phyloP scores from a whole-genome alignment of 176 grass and related monocot species.

The Puccinellia tenuiflora region DNA sequence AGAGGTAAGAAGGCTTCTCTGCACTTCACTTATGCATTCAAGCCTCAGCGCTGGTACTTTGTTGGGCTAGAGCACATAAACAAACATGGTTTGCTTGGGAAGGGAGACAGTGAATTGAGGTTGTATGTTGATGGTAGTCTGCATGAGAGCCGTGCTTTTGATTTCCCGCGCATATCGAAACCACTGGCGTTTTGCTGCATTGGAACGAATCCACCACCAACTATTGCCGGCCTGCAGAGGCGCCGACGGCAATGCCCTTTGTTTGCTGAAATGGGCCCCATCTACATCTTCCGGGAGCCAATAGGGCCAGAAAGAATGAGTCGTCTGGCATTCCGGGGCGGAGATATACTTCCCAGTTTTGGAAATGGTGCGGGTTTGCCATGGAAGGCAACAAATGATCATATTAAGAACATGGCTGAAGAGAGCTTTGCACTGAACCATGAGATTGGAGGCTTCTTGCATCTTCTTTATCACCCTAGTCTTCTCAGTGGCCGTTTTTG shows the following conservation, averaged over 20 bases:
- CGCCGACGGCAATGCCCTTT: constrained; percentile 78
- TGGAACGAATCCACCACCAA: constrained; percentile 94
- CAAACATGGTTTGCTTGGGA: constrained; percentile 89
- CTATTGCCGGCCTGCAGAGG: constrained; percentile 89
- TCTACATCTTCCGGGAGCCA: constrained; percentile 98
- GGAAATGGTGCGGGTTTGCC: constrained; percentile 90
- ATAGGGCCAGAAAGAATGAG: constrained; percentile 80
- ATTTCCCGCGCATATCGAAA: constrained; percentile 94
- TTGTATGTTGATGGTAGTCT: constrained; percentile 79
- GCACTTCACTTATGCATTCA: constrained; percentile 94
- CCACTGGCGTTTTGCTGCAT: constrained; percentile 87
- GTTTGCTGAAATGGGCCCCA: constrained; percentile 96
- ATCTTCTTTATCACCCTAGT: constrained; percentile 94
- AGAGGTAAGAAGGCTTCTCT: constrained; percentile 93
- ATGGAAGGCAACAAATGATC: constrained; percentile 68
- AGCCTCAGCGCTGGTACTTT: constrained; percentile 89
- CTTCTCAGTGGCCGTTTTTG: constrained; percentile 81
- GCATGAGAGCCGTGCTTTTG: constrained; percentile 80
- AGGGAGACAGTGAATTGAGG: constrained; percentile 87
- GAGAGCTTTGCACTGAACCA: constrained; percentile 58
- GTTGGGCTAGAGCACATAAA: constrained; percentile 83
- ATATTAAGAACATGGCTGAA: constrained; percentile 59
- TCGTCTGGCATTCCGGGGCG: constrained; percentile 61
- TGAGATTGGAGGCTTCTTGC: constrained; percentile 62
- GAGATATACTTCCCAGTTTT: constrained; percentile 80